Base-by-base conservation (phyloP, 2,329 filamentous ascomycete genomes). In the Claviceps sp. region DNA sequence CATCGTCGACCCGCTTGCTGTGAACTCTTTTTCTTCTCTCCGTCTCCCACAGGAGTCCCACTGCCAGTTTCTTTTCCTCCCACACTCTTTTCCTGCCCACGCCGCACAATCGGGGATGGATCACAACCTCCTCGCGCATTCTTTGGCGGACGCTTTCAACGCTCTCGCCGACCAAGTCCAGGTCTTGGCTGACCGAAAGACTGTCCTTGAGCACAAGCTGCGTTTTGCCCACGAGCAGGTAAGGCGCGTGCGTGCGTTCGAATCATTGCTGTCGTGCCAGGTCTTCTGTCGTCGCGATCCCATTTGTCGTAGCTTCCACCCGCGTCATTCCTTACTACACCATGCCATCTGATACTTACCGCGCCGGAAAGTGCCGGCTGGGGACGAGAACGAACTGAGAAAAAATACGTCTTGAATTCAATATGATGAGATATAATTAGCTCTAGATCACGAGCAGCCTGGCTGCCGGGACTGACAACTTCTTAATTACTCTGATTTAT, bases 381-480 rank as follows among this genome's bases (percentile, higher is more conserved):
- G 20, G 3, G 41, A 13, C 11, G 20, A 6, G 41, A 13, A 22
- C 8, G 18, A 16, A 42, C 9, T 34, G 30, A 34, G 24, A 22
- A 20, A 42, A 20, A 22, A 54, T 53, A 30, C 60, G 48, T 51
- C 52, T 44, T 38, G 34, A 54, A 48, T 60, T 60, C 60, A 63
- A 59, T 57, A 65, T 70, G 67, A 70, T 70, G 67, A 70, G 63
- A 62, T 62, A 67, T 54, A 65, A 65, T 85, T 87, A 88, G 85
- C 85, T 89, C 85, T 88, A 88, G 85, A 88, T 86, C 84, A 84
- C 75, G 77, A 87, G 82, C 75, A 78, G 72, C 56, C 54, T 55
- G 58, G 59, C 59, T 68, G 66, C 67, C 63, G 69, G 79, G 84
- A 86, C 75, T 73, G 81, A 85, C 68, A 79, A 65, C 58, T 67